These are phyloP conservation scores for Podila horticola DNA, from an alignment of 192 early-diverging fungal species.

Conservation along the genomic window DNA sequence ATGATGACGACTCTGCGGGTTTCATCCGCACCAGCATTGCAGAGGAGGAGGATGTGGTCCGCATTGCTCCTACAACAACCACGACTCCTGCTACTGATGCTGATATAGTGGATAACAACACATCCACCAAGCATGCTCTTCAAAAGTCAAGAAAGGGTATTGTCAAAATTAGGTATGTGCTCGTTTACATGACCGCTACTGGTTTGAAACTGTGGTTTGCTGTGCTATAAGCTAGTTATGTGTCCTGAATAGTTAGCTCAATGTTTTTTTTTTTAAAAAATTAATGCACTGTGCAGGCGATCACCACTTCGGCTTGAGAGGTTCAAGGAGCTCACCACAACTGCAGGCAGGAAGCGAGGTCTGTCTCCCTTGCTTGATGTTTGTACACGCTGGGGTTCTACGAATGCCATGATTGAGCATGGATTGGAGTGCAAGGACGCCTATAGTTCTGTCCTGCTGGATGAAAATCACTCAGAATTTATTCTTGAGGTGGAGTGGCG, in stretches of 20 bases:
- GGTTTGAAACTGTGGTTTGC: too few species aligned
- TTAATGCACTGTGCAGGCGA: too few species aligned
- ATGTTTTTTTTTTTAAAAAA: background rate
- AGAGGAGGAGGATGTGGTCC: conserved; percentile 3
- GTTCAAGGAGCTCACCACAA: conserved; percentile 15
- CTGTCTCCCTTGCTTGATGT: conserved; percentile 20
- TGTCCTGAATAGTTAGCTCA: too few species aligned
- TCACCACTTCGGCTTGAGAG: conserved; percentile 17
- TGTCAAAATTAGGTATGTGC: conserved; percentile 39
- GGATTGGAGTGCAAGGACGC: conserved; percentile 8
- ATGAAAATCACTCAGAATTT: background rate
- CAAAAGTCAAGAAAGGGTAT: conserved; percentile 21
- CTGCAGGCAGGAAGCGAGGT: background rate
- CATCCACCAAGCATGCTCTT: conserved; percentile 11
- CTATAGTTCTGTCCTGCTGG: background rate
- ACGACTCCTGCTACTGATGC: too few species aligned
- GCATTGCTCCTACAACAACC: too few species aligned
- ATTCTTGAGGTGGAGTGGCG: conserved; percentile 10
- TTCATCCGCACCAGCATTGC: conserved; percentile 2
- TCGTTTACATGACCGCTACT: too few species aligned
- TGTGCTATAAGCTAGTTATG: too few species aligned
- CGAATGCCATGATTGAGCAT: conserved; percentile 10
- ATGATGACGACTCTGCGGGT: conserved; percentile 20
- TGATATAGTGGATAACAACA: too few species aligned
- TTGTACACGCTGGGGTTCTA: conserved; percentile 13